A percentile compares a stretch with the other conserved stretches of the same genome.
Evolutionary conservation across 108 stramenopile genomes (phyloP).

Genomic region (Cyclostephanos tholiformis): DNA sequence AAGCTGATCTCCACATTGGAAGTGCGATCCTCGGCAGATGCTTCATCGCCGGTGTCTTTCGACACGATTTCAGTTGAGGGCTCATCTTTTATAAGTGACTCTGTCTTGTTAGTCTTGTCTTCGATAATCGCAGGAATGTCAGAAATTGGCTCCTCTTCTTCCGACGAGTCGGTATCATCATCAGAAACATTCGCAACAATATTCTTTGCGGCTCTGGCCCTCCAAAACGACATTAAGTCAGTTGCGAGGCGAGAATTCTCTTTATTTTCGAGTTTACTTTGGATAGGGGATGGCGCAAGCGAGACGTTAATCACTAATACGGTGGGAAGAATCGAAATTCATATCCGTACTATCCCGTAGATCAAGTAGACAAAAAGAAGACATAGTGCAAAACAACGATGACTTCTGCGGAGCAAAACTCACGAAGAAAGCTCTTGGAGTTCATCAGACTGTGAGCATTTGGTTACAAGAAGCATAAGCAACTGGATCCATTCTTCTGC

Average conservation of each 20-base stretch:
- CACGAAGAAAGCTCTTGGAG: constrained; percentile 56
- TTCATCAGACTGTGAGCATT: constrained; percentile 78
- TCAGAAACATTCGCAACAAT: constrained; percentile 40
- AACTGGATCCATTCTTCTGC: constrained; percentile 75
- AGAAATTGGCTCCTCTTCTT: constrained; percentile 11
- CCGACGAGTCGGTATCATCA: constrained; percentile 33
- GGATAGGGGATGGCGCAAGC: neutral
- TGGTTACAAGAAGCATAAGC: constrained; percentile 67
- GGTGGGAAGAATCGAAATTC: too few species aligned
- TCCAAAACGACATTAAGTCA: constrained; percentile 36
- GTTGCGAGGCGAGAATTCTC: constrained; percentile 21
- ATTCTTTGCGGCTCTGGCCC: constrained; percentile 35
- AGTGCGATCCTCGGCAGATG: constrained; percentile 10
- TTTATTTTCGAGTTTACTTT: constrained; percentile 38
- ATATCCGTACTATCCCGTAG: too few species aligned
- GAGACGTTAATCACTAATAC: neutral
- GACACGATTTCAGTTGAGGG: neutral
- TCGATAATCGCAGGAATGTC: constrained; percentile 13
- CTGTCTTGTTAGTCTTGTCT: neutral
- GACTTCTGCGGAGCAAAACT: neutral
- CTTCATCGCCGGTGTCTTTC: constrained; percentile 24
- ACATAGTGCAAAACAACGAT: neutral
- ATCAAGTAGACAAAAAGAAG: too few species aligned
- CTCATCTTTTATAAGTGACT: neutral
- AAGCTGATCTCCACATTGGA: constrained; percentile 12